Evolutionary conservation across 2,329 filamentous ascomycete genomes (phyloP).

Genomic region (Cadophora malorum): DNA sequence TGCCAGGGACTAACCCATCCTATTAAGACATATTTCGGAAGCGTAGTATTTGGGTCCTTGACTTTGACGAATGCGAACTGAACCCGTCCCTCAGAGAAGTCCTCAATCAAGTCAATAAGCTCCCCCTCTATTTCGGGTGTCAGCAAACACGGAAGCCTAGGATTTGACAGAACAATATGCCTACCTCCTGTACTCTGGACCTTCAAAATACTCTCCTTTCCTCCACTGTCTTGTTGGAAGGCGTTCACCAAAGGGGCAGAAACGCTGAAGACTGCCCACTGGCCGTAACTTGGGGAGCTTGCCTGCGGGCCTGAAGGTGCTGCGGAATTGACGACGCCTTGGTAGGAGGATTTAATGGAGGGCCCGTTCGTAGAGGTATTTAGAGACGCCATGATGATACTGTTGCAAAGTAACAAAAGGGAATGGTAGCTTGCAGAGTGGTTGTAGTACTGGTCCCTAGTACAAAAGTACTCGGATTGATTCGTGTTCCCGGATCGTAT

Average conservation of each 20-base stretch:
- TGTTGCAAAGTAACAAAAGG: slow-evolving; percentile 15
- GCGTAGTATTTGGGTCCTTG: slow-evolving; percentile 87
- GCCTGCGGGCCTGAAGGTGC: slow-evolving; percentile 61
- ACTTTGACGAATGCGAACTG: slow-evolving; percentile 98
- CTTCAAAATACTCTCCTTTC: slow-evolving; percentile 94
- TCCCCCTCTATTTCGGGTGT: slow-evolving; percentile 74
- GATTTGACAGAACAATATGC: slow-evolving; percentile 17
- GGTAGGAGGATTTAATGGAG: slow-evolving; percentile 85
- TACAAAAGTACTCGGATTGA: slow-evolving; percentile 13
- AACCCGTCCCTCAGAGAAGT: slow-evolving; percentile 95
- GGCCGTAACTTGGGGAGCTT: slow-evolving; percentile 80
- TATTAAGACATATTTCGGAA: slow-evolving; percentile 92
- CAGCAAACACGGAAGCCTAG: slow-evolving; percentile 29
- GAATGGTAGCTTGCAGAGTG: slow-evolving; percentile 18
- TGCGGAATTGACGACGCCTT: slow-evolving; percentile 68
- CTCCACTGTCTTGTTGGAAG: slow-evolving; percentile 80
- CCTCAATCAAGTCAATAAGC: slow-evolving; percentile 86
- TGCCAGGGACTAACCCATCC: slow-evolving; percentile 68
- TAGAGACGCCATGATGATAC: slow-evolving; percentile 71
- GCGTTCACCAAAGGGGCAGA: slow-evolving; percentile 91
- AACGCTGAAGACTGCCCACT: slow-evolving; percentile 95
- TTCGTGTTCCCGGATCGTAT: slow-evolving; percentile 12
- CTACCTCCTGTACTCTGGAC: slow-evolving; percentile 89
- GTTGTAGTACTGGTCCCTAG: slow-evolving; percentile 12
- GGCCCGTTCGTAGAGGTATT: slow-evolving; percentile 81